A percentile compares a stretch with the other conserved stretches of the same genome.
Conservation (phyloP, 2,329 filamentous ascomycete genomes). For the Epichloe aotearoae region DNA sequence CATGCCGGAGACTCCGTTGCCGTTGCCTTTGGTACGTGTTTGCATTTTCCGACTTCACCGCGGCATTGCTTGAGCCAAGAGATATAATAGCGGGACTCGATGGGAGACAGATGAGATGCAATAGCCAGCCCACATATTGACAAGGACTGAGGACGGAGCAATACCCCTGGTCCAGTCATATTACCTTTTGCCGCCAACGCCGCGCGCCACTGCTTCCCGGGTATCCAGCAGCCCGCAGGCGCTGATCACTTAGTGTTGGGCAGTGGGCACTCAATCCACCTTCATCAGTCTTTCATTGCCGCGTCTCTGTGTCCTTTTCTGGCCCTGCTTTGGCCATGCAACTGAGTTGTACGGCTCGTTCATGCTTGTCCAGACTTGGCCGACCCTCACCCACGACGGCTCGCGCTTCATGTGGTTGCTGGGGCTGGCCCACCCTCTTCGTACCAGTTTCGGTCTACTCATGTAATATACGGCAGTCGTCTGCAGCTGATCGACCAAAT, state of each 20-base stretch:
- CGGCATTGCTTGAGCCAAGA: not conserved
- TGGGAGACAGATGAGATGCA: not conserved
- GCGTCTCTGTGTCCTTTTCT: conserved; percentile 1
- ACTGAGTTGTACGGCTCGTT: not conserved
- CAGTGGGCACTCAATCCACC: not conserved
- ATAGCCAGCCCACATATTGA: not conserved
- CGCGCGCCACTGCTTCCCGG: conserved; percentile 2
- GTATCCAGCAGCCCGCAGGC: conserved; percentile 4
- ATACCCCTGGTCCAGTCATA: conserved; percentile 1
- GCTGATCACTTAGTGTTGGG: conserved; percentile 3
- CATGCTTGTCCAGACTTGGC: conserved; percentile 1
- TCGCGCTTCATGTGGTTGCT: not conserved
- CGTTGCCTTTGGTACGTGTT: not conserved
- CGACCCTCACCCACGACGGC: not conserved
- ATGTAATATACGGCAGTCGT: not conserved
- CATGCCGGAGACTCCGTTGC: no score
- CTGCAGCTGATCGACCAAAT: not conserved
- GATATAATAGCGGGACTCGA: not conserved
- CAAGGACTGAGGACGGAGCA: not conserved
- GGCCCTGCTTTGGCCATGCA: not conserved
- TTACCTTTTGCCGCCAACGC: conserved; percentile 1
- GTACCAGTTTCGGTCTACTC: not conserved
- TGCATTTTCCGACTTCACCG: not conserved
- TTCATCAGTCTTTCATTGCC: not conserved
- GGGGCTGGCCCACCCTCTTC: not conserved